Evolutionary conservation across 2,329 filamentous ascomycete genomes (phyloP), one percentile per base, ranked within the genome.

Genomic region (Allantophomopsis cytisporea): DNA sequence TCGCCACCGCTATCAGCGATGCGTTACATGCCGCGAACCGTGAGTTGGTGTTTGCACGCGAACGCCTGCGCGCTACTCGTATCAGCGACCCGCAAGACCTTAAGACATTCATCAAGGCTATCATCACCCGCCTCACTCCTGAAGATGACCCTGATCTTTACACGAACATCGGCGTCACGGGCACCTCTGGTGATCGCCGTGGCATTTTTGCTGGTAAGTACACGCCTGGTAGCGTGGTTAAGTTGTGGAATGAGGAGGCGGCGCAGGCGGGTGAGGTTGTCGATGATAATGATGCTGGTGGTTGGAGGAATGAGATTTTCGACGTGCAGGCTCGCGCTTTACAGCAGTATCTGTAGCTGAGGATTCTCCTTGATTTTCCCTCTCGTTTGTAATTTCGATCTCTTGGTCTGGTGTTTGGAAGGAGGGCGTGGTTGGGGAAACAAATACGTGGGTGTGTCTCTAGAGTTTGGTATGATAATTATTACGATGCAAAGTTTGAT

Each of bases 271-370:
- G 68, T 15, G 83, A 93, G 58, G 69, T 76, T 32, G 74, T 94
- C 31, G 76, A 88, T 47, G 82, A 89, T 47, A 78, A 77, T 53
- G 73, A 50, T 15, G 35, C 18, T 5, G 41, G 37, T 21, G 83
- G 82, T 0, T 94, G 87, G 87, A 72, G 82, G 49, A 94, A 94
- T 57, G 77, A 76, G 35, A 79, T 94, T n/a, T 94, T 94, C 51
- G 67, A 75, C 46, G 58, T 59, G 14, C 56, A 60, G 41, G 45
- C 41, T 17, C n/a, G 38, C 8, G 36, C 40, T 39, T 15, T 41
- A 31, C 20, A 32, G 16, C 20, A 41, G 17, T 41, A 35, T 8
- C 11, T 28, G 18, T 12, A 28, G 7, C 23, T 12, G 23, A 28
- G 11, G 23, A 10, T 10, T 3, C 8, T 10, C 23, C 5, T 28